Percentiles rank a stretch among this genome's conserved stretches.
These are phyloP conservation scores for Microthlaspi erraticum DNA, from an alignment of 345 rosid genomes.

Conservation along the genomic window DNA sequence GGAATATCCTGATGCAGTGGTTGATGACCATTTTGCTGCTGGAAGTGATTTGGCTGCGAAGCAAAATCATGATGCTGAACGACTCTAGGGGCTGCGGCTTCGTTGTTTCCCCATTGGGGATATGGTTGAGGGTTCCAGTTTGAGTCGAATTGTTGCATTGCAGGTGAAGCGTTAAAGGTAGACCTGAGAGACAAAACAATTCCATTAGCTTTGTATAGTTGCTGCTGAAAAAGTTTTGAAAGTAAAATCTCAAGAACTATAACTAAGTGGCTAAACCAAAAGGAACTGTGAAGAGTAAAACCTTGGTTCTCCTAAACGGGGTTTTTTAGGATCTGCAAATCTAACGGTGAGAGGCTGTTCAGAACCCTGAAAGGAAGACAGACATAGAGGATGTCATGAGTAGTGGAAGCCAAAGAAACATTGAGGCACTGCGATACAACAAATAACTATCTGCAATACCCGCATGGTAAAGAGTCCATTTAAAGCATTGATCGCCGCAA, in stretches of 20 bases:
- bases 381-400: slow-evolving; percentile 14
- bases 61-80: slow-evolving; percentile 53
- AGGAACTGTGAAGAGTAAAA: slow-evolving; percentile 33
- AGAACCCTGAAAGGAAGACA: slow-evolving; percentile 64
- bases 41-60: slow-evolving; percentile 46
- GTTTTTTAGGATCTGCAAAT: slow-evolving; percentile 83
- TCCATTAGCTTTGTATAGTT: neutral
- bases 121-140: slow-evolving; percentile 54
- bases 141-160: slow-evolving; percentile 51
- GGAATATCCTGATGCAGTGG: slow-evolving; percentile 38
- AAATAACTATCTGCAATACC: slow-evolving; percentile 51
- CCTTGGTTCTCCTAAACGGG: slow-evolving; percentile 74
- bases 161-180: slow-evolving; percentile 55
- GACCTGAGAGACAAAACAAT: slow-evolving; percentile 48
- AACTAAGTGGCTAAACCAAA: slow-evolving; percentile 15
- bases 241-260: slow-evolving; percentile 4
- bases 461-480: slow-evolving; percentile 74
- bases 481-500: slow-evolving; percentile 81
- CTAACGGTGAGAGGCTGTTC: slow-evolving; percentile 79
- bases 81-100: slow-evolving; percentile 44
- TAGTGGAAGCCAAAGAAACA: slow-evolving; percentile 30
- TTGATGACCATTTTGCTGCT: slow-evolving; percentile 49
- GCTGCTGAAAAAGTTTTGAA: neutral
- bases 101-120: slow-evolving; percentile 52
- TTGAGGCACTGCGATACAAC: neutral